Percentiles rank a stretch among this genome's conserved stretches.
Conservation (phyloP, 2,329 filamentous ascomycete genomes). For the Curvularia spicifera region DNA sequence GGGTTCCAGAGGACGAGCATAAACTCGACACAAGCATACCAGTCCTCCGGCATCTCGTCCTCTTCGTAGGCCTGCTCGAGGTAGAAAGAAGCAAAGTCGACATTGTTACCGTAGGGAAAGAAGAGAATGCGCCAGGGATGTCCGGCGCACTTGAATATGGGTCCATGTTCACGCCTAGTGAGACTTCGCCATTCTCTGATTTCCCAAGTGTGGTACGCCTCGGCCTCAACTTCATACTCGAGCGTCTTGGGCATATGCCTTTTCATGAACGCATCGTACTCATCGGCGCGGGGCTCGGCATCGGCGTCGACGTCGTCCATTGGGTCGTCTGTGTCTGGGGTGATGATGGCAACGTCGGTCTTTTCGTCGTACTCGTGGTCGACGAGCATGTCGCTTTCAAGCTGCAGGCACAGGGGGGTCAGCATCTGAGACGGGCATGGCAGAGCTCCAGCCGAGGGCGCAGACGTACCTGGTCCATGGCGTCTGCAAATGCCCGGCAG, state of each 20-base stretch:
- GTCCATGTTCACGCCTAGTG: constrained; percentile 83
- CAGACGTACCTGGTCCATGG: constrained; percentile 51
- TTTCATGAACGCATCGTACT: constrained; percentile 83
- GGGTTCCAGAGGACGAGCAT: constrained; percentile 92
- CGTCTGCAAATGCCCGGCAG: constrained; percentile 20
- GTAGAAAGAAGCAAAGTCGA: constrained; percentile 93
- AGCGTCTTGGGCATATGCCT: constrained; percentile 76
- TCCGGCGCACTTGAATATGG: constrained; percentile 83
- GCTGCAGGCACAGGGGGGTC: constrained; percentile 47
- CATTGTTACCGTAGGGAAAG: constrained; percentile 94
- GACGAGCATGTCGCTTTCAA: constrained; percentile 68
- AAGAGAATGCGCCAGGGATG: constrained; percentile 95
- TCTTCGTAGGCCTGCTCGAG: constrained; percentile 91
- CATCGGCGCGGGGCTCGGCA: constrained; percentile 62
- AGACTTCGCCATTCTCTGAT: constrained; percentile 82
- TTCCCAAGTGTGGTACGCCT: constrained; percentile 82
- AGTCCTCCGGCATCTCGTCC: constrained; percentile 78
- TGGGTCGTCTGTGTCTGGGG: constrained; percentile 64
- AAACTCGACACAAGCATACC: constrained; percentile 97
- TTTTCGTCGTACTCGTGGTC: constrained; percentile 69
- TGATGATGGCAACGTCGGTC: constrained; percentile 67
- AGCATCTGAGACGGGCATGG: constrained; percentile 12
- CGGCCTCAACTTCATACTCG: constrained; percentile 80
- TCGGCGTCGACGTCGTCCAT: constrained; percentile 63
- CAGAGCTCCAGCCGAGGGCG: constrained; percentile 7